phyloP scores from a whole-genome alignment of 1,284 basidiomycete genomes.

The Taiwanofungus camphoratus region DNA sequence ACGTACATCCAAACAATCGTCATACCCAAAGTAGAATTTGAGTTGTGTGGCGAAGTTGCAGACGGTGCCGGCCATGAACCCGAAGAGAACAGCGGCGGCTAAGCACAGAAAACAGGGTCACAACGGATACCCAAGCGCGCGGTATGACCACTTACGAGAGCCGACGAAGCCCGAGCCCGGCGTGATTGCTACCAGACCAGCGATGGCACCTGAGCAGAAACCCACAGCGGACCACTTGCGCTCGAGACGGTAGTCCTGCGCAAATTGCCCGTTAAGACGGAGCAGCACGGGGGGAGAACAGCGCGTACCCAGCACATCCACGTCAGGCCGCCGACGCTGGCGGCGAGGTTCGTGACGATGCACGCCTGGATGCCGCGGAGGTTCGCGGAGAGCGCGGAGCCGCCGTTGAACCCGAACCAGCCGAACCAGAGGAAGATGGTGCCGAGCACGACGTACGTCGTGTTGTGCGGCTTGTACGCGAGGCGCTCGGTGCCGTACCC shows the following conservation, averaged over 20 bases:
- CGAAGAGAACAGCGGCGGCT: conserved; percentile 79
- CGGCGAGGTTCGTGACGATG: conserved; percentile 90
- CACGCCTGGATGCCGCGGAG: conserved; percentile 85
- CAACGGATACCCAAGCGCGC: neutral
- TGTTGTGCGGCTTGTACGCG: conserved; percentile 86
- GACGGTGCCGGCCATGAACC: conserved; percentile 76
- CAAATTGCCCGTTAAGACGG: neutral
- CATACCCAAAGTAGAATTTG: conserved; percentile 74
- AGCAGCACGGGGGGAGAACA: conserved; percentile 22
- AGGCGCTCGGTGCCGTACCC: conserved; percentile 92
- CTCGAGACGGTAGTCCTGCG: conserved; percentile 85
- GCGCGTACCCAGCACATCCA: conserved; percentile 82
- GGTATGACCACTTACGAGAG: conserved; percentile 42
- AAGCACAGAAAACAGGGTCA: neutral
- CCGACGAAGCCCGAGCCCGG: conserved; percentile 90
- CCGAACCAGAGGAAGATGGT: conserved; percentile 97
- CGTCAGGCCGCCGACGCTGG: conserved; percentile 81
- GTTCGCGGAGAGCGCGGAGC: conserved; percentile 81
- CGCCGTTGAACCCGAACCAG: conserved; percentile 95
- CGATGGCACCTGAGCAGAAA: conserved; percentile 93
- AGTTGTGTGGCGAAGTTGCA: conserved; percentile 96
- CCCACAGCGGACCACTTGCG: conserved; percentile 92
- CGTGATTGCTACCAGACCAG: conserved; percentile 88
- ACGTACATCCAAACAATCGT: conserved; percentile 77
- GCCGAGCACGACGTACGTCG: conserved; percentile 86